Evolutionary conservation across 2,329 filamentous ascomycete genomes (phyloP).

Genomic region (Clarireedia monteithiana): DNA sequence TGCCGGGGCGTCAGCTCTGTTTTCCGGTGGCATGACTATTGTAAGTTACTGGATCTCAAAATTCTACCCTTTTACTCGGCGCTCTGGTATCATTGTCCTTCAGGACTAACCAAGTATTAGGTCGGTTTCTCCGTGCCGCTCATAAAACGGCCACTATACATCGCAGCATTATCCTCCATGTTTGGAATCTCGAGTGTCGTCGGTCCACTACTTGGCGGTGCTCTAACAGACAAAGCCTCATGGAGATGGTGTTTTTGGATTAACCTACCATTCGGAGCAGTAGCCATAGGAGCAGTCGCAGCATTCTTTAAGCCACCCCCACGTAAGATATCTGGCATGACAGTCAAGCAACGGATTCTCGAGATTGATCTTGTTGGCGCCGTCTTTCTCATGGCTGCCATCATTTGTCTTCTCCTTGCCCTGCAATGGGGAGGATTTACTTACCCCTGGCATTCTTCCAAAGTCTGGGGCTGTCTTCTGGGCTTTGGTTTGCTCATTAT

Average conservation of each 20-base stretch:
- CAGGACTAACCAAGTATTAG: slow-evolving; percentile 20
- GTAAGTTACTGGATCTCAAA: not conserved
- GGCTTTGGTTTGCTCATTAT: slow-evolving; percentile 30
- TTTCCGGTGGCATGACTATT: slow-evolving; percentile 26
- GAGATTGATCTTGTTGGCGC: slow-evolving; percentile 42
- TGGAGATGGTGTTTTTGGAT: slow-evolving; percentile 36
- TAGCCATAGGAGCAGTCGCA: slow-evolving; percentile 32
- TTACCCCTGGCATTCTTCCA: slow-evolving; percentile 37
- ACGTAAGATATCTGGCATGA: slow-evolving; percentile 26
- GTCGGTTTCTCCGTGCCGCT: slow-evolving; percentile 33
- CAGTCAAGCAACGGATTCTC: slow-evolving; percentile 31
- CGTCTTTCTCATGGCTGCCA: slow-evolving; percentile 38
- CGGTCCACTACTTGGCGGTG: slow-evolving; percentile 32
- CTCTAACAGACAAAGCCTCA: slow-evolving; percentile 32
- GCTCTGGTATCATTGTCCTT: not conserved
- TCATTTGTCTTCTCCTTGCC: slow-evolving; percentile 38
- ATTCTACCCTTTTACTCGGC: not conserved
- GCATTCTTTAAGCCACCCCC: slow-evolving; percentile 38
- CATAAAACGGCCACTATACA: slow-evolving; percentile 27
- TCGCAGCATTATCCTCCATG: slow-evolving; percentile 27
- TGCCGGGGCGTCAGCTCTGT: slow-evolving; percentile 28
- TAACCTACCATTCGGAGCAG: slow-evolving; percentile 33
- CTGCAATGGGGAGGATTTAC: slow-evolving; percentile 41
- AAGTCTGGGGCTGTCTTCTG: slow-evolving; percentile 38
- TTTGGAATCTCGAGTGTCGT: slow-evolving; percentile 29